Evolutionary conservation across 139 green algal genomes (phyloP).

Genomic region (Closterium sp.): DNA sequence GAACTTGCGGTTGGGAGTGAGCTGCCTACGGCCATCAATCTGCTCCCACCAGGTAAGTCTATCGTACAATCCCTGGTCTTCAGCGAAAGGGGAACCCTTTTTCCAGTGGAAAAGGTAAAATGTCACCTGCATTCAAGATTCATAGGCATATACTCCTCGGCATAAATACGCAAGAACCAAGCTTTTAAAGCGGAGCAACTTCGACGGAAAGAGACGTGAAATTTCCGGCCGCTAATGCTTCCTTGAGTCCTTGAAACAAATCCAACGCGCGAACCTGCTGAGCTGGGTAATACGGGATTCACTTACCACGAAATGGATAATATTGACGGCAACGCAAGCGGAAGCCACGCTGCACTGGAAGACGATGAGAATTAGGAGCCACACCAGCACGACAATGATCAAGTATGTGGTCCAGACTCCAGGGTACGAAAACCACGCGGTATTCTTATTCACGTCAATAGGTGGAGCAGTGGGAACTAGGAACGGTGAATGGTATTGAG

Average conservation of each 20-base stretch:
- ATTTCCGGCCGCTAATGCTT: not conserved
- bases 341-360: slow-evolving; percentile 10
- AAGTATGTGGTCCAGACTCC: slow-evolving; percentile 56
- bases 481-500: slow-evolving; percentile 12
- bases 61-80: slow-evolving; percentile 58
- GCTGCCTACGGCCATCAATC: slow-evolving; percentile 51
- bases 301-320: slow-evolving; percentile 53
- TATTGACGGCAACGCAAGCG: slow-evolving; percentile 52
- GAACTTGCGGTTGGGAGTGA: slow-evolving; percentile 60
- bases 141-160: not conserved
- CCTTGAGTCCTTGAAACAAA: not conserved
- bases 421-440: slow-evolving; percentile 52
- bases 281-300: no score
- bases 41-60: slow-evolving; percentile 61
- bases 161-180: not conserved
- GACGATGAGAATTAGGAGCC: slow-evolving; percentile 34
- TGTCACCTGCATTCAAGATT: slow-evolving; percentile 46
- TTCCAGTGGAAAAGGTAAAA: slow-evolving; percentile 63
- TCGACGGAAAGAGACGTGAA: not conserved
- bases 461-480: slow-evolving; percentile 4
- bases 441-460: slow-evolving; percentile 54
- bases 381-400: slow-evolving; percentile 45
- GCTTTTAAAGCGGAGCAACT: not conserved
- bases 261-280: no score
- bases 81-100: slow-evolving; percentile 53